A percentile compares a stretch with the other conserved stretches of the same genome.
These are phyloP conservation scores for Gonium pectorale DNA, from an alignment of 139 green algal genomes.

Conservation along the genomic window DNA sequence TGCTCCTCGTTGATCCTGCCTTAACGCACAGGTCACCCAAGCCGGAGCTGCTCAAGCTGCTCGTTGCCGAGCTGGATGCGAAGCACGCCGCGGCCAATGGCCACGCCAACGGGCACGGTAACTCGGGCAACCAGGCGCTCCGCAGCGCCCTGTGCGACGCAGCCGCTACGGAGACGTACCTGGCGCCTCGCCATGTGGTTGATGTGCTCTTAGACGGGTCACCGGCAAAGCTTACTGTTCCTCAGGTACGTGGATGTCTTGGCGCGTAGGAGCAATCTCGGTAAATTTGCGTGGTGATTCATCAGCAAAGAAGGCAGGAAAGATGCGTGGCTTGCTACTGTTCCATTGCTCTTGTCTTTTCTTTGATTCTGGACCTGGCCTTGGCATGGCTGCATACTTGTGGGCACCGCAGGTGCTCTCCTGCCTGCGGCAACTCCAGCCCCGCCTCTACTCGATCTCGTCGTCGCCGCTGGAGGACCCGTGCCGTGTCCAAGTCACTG, in stretches of 20 bases:
- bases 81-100: background rate
- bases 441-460: conserved; percentile 92
- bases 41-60: conserved; percentile 68
- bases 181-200: conserved; percentile 74
- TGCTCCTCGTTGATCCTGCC: no score
- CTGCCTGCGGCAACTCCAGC: conserved; percentile 83
- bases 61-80: conserved; percentile 14
- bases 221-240: conserved; percentile 15
- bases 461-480: conserved; percentile 58
- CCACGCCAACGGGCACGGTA: conserved; percentile 30
- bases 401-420: conserved; percentile 52
- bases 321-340: no score
- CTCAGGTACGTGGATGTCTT: conserved; percentile 46
- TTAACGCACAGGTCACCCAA: conserved; percentile 62
- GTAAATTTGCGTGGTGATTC: no score
- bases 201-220: conserved; percentile 81
- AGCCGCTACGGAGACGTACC: conserved; percentile 60
- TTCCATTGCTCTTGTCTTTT: no score
- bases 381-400: no score
- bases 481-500: conserved; percentile 62
- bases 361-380: no score
- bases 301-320: no score
- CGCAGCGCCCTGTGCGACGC: conserved; percentile 15
- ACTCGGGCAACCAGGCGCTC: conserved; percentile 48
- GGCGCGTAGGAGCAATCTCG: no score